Base-by-base conservation (phyloP, 306 rosid species). In the Pyrus bretschneideri region DNA sequence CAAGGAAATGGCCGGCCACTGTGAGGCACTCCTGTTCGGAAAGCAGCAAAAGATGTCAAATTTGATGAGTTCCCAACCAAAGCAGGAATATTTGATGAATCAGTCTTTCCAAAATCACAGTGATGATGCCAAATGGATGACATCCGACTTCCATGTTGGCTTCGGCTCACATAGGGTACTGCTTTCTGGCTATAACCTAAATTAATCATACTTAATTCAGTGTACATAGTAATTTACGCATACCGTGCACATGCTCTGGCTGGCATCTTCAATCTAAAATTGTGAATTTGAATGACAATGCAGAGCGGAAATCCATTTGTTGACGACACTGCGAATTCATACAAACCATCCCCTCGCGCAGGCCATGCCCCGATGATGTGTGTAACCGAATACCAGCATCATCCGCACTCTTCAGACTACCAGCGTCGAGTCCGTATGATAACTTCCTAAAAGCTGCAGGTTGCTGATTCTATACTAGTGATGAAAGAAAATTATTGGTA, bases 391-490 rank as follows among this genome's bases (percentile, higher is more conserved):
- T 76, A 72, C 82, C 90, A 87, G 84, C 86, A 84, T 23, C 75
- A 75, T 40, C 83, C 87, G 29, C 70, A 78, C 69, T 64, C 74
- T 46, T 96, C 87, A 84, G 83, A 75, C 80, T 96, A 72, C 99
- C 99, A 4, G 87, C 91, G 19, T 78, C 99, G 38, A 96, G 93
- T 76, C 99, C 99, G 74, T 91, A 74, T 9, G 99, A 96, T 73
- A 81, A 88, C 87, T 96, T 96, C 82, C 84, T 92, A 42, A 96
- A 96, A 82, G 99, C 98, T 51, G 99, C 99, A 35, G 98, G 98
- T 73, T 96, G 93, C 83, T 96, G 85, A 92, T 31, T 69, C 45
- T 68, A 30, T 62, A 5, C 59, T 54, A 71, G 67, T 64, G 55
- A 25, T 25, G 29, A 61, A 66, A 67, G 74, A 27, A 55, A 67